A percentile compares a stretch with the other conserved stretches of the same genome.
Conservation (phyloP, 352 stramenopile species). For the Poterioochromonas sp. region DNA sequence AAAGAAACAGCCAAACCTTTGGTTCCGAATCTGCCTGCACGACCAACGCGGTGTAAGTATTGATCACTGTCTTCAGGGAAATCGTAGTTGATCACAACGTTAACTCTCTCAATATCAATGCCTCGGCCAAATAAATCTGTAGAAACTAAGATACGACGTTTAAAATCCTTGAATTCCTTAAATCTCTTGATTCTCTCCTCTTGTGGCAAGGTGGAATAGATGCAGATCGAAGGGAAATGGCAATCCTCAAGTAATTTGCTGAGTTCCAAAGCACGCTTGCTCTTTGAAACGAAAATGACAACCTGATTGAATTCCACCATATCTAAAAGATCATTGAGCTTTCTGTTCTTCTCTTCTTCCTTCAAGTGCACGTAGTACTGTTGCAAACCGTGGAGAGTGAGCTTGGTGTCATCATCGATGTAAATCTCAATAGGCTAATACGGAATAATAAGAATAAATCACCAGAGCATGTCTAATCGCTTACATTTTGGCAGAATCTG, state of each 20-base stretch:
- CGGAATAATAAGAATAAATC: not conserved
- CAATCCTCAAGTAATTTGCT: constrained; percentile 94
- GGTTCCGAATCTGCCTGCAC: constrained; percentile 97
- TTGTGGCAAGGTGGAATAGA: constrained; percentile 92
- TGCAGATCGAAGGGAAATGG: constrained; percentile 99
- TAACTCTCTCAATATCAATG: constrained; percentile 99
- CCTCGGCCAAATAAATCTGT: constrained; percentile 98
- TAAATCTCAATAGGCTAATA: constrained; percentile 96
- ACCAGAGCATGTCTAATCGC: constrained; percentile 34
- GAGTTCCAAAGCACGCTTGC: constrained; percentile 65
- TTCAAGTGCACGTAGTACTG: constrained; percentile 99
- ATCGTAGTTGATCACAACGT: constrained; percentile 99
- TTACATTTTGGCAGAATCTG: constrained; percentile 92
- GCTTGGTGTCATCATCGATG: constrained; percentile 98
- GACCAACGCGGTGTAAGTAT: constrained; percentile 97
- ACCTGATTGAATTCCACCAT: constrained; percentile 98
- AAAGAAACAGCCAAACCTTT: constrained; percentile 99
- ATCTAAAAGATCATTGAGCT: constrained; percentile 98
- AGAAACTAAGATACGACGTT: constrained; percentile 97
- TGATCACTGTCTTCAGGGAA: constrained; percentile 88
- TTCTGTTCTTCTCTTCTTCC: constrained; percentile 92
- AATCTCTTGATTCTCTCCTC: constrained; percentile 95
- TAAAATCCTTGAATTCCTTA: constrained; percentile 99
- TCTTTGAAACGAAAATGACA: constrained; percentile 49
- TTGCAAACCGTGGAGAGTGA: constrained; percentile 98